Evolutionary conservation across 305 asterid genomes (phyloP).

Genomic region (Stenogyne calaminthoides): DNA sequence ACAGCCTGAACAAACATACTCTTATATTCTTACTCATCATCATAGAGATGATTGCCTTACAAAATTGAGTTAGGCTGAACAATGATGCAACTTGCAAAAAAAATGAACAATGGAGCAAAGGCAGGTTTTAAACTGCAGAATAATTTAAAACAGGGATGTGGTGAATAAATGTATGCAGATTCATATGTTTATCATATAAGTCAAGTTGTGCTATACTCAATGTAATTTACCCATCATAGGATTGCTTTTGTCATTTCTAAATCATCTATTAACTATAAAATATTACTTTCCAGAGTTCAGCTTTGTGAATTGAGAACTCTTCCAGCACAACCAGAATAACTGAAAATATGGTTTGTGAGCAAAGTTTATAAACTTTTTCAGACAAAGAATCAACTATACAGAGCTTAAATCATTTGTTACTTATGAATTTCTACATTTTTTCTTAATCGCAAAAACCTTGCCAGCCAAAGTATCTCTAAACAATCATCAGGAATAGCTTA

Average conservation of each 20-base stretch:
- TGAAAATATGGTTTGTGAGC: not conserved
- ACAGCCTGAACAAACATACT: too few species aligned
- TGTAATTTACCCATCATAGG: not conserved
- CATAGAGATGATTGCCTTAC: not conserved
- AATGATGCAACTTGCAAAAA: slow-evolving; percentile 4
- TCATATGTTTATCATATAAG: not conserved
- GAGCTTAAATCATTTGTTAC: not conserved
- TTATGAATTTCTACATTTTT: not conserved
- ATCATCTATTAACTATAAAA: not conserved
- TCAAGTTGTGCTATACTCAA: not conserved
- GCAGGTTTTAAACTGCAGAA: not conserved
- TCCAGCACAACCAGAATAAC: not conserved
- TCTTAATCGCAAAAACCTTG: not conserved
- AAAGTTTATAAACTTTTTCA: not conserved
- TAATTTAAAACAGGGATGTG: not conserved
- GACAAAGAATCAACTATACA: not conserved
- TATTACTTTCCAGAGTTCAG: not conserved
- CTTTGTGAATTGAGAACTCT: not conserved
- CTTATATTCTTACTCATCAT: not conserved
- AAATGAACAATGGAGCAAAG: too few species aligned
- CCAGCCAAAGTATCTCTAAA: not conserved
- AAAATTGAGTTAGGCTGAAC: not conserved
- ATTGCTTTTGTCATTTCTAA: not conserved
- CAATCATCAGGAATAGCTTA: not conserved
- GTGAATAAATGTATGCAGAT: not conserved